A percentile compares a stretch with the other conserved stretches of the same genome.
phyloP scores from a whole-genome alignment of 768 basidiomycete species.

The Suillus subaureus region DNA sequence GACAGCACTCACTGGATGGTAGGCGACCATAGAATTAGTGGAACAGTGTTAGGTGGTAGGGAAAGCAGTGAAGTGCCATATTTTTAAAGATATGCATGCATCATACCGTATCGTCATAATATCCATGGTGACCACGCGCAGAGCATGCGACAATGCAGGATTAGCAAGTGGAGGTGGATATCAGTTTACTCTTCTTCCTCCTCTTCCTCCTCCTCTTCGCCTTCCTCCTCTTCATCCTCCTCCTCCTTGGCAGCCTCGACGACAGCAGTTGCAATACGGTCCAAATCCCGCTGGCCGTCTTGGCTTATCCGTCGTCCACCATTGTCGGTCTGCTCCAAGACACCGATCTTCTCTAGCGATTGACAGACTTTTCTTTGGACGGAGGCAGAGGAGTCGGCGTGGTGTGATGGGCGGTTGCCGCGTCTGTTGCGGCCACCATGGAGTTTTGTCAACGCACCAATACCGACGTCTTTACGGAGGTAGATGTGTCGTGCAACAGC shows the following conservation, averaged over 20 bases:
- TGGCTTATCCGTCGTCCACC: conserved; percentile 96
- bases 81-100: conserved; percentile 34
- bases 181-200: conserved; percentile 44
- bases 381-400: conserved; percentile 80
- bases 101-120: conserved; percentile 44
- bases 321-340: conserved; percentile 90
- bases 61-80: conserved; percentile 24
- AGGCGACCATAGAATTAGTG: not conserved
- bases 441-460: conserved; percentile 92
- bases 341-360: conserved; percentile 97
- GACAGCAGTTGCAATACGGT: conserved; percentile 90
- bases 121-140: conserved; percentile 24
- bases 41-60: not conserved
- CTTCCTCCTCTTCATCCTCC: conserved; percentile 76
- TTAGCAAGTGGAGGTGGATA: conserved; percentile 20
- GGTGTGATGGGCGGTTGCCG: conserved; percentile 96
- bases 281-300: conserved; percentile 95
- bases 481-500: conserved; percentile 99
- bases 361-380: conserved; percentile 97
- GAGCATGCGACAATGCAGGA: conserved; percentile 23
- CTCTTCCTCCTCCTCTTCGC: conserved; percentile 61
- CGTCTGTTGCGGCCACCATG: conserved; percentile 96
- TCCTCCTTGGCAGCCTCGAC: conserved; percentile 77
- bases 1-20: not conserved
- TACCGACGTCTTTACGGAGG: conserved; percentile 96